Evolutionary conservation across 345 rosid genomes (phyloP).

Genomic region (Linum trigynum): DNA sequence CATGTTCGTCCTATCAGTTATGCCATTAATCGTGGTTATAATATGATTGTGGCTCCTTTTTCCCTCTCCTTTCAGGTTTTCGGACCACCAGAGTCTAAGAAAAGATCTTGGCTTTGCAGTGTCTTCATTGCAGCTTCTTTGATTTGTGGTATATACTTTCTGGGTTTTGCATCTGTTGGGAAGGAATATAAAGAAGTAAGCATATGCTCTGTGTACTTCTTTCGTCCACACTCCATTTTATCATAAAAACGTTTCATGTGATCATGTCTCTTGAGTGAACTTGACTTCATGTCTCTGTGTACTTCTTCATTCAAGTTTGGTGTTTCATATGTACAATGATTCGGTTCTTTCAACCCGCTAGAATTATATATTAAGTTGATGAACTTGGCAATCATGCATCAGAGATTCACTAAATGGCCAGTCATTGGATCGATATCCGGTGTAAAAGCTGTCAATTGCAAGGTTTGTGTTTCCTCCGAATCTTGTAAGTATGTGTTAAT

Average conservation of each 20-base stretch:
- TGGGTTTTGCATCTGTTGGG: conserved; percentile 34
- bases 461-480: conserved; percentile 38
- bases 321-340: too few species aligned
- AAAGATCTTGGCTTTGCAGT: conserved; percentile 48
- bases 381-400: conserved; percentile 14
- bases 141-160: conserved; percentile 50
- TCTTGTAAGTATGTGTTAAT: neutral
- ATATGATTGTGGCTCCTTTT: conserved; percentile 1
- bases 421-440: conserved; percentile 23
- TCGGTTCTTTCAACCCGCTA: neutral
- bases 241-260: neutral
- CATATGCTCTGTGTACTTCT: conserved; percentile 7
- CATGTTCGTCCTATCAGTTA: neutral
- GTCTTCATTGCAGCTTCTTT: conserved; percentile 37
- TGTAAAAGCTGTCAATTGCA: conserved; percentile 29
- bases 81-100: conserved; percentile 33
- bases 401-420: conserved; percentile 51
- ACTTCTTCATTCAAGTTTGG: neutral
- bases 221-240: neutral
- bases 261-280: neutral
- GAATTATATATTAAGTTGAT: neutral
- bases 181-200: conserved; percentile 54
- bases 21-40: neutral
- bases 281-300: neutral
- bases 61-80: conserved; percentile 26